These are phyloP conservation scores for Oryza coarctata DNA, from an alignment of 176 grass and related monocot species.

Conservation along the genomic window DNA sequence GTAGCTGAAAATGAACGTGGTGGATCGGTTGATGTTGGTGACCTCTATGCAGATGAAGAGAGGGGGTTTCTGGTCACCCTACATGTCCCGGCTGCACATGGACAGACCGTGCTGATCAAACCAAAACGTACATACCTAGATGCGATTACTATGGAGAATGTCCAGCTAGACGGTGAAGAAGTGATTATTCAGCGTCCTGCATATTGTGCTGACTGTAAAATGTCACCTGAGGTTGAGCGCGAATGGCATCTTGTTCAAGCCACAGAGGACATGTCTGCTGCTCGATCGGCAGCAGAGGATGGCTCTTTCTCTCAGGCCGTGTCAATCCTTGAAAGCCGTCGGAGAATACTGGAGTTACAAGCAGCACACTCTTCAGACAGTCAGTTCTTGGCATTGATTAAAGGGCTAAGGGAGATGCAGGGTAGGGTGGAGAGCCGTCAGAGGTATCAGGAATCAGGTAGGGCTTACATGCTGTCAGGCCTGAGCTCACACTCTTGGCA, in stretches of 20 bases:
- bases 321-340: slow-evolving; percentile 61
- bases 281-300: slow-evolving; percentile 55
- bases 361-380: slow-evolving; percentile 48
- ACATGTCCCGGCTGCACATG: slow-evolving; percentile 39
- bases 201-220: slow-evolving; percentile 19
- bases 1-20: slow-evolving; percentile 38
- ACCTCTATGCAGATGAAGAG: slow-evolving; percentile 93
- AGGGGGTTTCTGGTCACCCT: slow-evolving; percentile 67
- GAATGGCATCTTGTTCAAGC: slow-evolving; percentile 73
- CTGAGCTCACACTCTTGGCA: slow-evolving; percentile 88
- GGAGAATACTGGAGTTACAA: slow-evolving; percentile 42
- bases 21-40: slow-evolving; percentile 69
- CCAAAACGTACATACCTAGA: slow-evolving; percentile 56
- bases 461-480: slow-evolving; percentile 77
- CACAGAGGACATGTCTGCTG: slow-evolving; percentile 71
- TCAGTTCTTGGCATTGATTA: slow-evolving; percentile 60
- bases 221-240: slow-evolving; percentile 71
- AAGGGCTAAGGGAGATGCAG: slow-evolving; percentile 82
- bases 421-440: slow-evolving; percentile 66
- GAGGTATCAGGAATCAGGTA: slow-evolving; percentile 77
- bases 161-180: slow-evolving; percentile 45
- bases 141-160: slow-evolving; percentile 43
- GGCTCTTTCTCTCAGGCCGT: slow-evolving; percentile 59
- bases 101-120: slow-evolving; percentile 53
- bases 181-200: slow-evolving; percentile 53